Base-by-base conservation (phyloP, 2,329 filamentous ascomycete genomes). In the Aspergillus sp. region DNA sequence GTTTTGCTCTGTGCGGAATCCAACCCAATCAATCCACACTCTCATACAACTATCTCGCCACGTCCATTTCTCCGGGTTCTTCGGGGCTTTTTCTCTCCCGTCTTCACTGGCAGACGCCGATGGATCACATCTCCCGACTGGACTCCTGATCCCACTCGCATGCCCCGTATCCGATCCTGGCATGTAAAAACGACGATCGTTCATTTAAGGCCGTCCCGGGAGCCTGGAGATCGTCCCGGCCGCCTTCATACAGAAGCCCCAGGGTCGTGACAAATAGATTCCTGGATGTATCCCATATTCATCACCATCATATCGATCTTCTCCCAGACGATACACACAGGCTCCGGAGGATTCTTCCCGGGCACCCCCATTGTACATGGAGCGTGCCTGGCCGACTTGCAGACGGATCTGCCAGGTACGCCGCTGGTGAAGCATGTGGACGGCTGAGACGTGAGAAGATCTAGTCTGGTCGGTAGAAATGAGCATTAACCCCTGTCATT, bases 271-370 rank as follows among this genome's bases (percentile, higher is more conserved):
- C 59, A 59, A 61, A 59, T 58, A 51, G 38, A 38, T 51, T 56
- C 50, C 53, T 55, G 49, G 58, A 59, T 48, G 47, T 57, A 53
- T 60, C 49, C 53, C 45, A 59, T 51, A 52, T 50, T 42, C 46
- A 41, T 24, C 10, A 6, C 30, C 30, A 22, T 47, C 26, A 22
- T 20, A 33, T 35, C n/a, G 13, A 17, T 38, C 3, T 13, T n/a
- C 7, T 14, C 2, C 35, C 14, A 17, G 14, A 5, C 35, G 14
- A 38, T 17, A 38, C 49, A 20, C 30, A 47, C 48, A 35, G 33
- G 26, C 43, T 50, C 41, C 45, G 30, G 33, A 49, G 44, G 38
- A 19, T 26, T 40, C 16, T 10, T 9, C 11, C 26, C 11, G 1
- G 16, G 11, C 38, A 24, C 10, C 9, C 16, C 41, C 20, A 45